phyloP scores from a whole-genome alignment of 2,329 filamentous ascomycete species.

The Diplocarpon mali region DNA sequence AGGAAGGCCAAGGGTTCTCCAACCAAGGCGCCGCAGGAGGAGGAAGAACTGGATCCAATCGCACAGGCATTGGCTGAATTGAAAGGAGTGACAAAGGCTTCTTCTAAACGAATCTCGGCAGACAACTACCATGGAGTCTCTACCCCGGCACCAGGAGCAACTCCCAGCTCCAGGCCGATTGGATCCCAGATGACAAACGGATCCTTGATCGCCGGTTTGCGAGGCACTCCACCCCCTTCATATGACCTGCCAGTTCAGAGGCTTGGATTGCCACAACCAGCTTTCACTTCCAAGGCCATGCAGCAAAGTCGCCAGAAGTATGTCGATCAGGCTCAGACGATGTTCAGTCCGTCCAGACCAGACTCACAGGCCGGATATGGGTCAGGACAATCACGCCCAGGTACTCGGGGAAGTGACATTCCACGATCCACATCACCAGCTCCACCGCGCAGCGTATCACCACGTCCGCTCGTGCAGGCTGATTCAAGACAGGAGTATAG shows the following conservation, averaged over 20 bases:
- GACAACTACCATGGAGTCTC: conserved; percentile 91
- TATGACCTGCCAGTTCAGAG: conserved; percentile 69
- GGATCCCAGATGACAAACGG: conserved; percentile 30
- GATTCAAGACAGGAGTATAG: conserved; percentile 36
- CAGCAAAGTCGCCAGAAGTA: conserved; percentile 89
- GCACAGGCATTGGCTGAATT: conserved; percentile 85
- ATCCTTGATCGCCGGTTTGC: conserved; percentile 43
- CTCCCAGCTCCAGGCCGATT: conserved; percentile 34
- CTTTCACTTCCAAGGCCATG: conserved; percentile 90
- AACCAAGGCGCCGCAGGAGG: conserved; percentile 30
- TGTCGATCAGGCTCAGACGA: conserved; percentile 66
- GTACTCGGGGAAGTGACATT: conserved; percentile 47
- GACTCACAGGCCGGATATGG: conserved; percentile 25
- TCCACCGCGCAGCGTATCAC: conserved; percentile 51
- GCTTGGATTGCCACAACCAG: conserved; percentile 80
- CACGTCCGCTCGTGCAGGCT: conserved; percentile 44
- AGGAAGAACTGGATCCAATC: conserved; percentile 73
- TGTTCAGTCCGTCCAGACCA: conserved; percentile 44
- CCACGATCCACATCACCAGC: conserved; percentile 56
- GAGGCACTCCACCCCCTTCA: conserved; percentile 75
- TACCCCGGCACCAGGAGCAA: conserved; percentile 56
- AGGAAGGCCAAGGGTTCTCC: conserved; percentile 36
- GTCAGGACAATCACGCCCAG: conserved; percentile 40
- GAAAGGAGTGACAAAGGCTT: conserved; percentile 75
- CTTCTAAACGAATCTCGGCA: conserved; percentile 76